Evolutionary conservation across 2,329 filamentous ascomycete genomes (phyloP), one percentile per base, ranked within the genome.

Genomic region (Thelonectria blattea): DNA sequence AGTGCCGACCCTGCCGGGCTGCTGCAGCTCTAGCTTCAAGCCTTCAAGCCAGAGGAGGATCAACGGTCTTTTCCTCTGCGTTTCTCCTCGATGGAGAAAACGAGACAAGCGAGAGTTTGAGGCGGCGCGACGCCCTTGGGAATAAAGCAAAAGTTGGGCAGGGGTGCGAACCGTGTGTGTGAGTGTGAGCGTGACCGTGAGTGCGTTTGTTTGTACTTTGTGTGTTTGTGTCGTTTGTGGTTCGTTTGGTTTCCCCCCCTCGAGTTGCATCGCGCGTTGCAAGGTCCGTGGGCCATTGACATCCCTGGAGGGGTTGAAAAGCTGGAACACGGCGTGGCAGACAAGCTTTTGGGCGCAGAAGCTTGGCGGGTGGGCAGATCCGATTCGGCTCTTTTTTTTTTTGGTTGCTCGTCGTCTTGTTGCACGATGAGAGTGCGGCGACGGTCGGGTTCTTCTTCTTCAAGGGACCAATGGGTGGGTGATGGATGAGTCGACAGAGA

Each of bases 341-440:
- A 66, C 63, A 66, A 66, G 64, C 64, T 66, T 63, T 66, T 65
- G 51, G 53, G 50, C 58, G 54, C 57, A 58, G 60, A 58, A 59
- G 60, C 64, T 66, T 66, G 63, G 64, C 64, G 60, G 63, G 58
- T 49, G 50, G 49, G 64, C 62, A 66, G 64, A 62, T 66, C 62
- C 64, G 64, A 64, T 64, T 60, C 48, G 59, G 37, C 47, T 62
- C 52, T 30, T 46, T 30, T 58, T 34, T 54, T 49, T 61, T 54
- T 2, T 8, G 8, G 4, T 9, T 7, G 5, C 27, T 2, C 27
- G 27, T 30, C 27, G 5, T 30, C 5, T 30, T 30, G 27, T 30
- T 9, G 27, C 8, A 30, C 27, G 8, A 30, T 30, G n/a, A n/a
- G n/a, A n/a, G n/a, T n/a, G n/a, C n/a, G n/a, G n/a, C n/a, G n/a